These are phyloP conservation scores for Trypanosomatidae sp. DNA, from an alignment of 208 protist species.

Conservation along the genomic window DNA sequence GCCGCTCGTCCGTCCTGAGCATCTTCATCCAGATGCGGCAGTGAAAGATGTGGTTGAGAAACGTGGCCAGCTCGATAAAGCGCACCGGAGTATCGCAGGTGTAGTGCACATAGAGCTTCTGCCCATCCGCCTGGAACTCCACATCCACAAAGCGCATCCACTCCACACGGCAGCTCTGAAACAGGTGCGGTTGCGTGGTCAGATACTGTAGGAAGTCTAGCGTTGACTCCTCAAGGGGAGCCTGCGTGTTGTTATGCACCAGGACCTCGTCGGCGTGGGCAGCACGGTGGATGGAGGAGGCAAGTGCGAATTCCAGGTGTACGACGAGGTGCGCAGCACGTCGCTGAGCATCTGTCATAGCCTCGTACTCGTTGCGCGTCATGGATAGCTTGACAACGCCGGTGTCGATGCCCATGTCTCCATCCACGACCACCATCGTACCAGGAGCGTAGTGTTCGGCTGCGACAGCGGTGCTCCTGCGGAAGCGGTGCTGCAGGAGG, in stretches of 20 bases:
- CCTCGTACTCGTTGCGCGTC: constrained; percentile 36
- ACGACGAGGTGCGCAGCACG: constrained; percentile 19
- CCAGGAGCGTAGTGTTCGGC: constrained; percentile 20
- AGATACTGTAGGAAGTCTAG: constrained; percentile 36
- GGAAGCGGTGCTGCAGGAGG: constrained; percentile 53
- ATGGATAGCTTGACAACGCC: constrained; percentile 36
- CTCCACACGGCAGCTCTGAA: constrained; percentile 54
- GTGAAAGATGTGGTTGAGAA: constrained; percentile 68
- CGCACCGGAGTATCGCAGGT: constrained; percentile 35
- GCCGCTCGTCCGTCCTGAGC: constrained; percentile 1
- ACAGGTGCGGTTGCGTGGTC: constrained; percentile 23
- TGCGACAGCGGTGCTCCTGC: constrained; percentile 37
- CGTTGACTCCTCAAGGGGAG: constrained; percentile 32
- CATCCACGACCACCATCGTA: constrained; percentile 71
- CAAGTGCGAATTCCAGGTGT: constrained; percentile 18
- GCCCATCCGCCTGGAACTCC: constrained; percentile 80
- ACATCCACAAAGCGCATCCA: constrained; percentile 66
- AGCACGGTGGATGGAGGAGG: constrained; percentile 38
- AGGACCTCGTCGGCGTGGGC: constrained; percentile 16
- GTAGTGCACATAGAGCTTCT: constrained; percentile 84
- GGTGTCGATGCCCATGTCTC: constrained; percentile 79
- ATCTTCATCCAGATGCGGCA: constrained; percentile 82
- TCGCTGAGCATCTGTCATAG: constrained; percentile 22
- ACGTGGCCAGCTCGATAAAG: constrained; percentile 74
- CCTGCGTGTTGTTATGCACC: constrained; percentile 17